phyloP scores from a whole-genome alignment of 164 flowering plant species.

The Houttuynia cordata region DNA sequence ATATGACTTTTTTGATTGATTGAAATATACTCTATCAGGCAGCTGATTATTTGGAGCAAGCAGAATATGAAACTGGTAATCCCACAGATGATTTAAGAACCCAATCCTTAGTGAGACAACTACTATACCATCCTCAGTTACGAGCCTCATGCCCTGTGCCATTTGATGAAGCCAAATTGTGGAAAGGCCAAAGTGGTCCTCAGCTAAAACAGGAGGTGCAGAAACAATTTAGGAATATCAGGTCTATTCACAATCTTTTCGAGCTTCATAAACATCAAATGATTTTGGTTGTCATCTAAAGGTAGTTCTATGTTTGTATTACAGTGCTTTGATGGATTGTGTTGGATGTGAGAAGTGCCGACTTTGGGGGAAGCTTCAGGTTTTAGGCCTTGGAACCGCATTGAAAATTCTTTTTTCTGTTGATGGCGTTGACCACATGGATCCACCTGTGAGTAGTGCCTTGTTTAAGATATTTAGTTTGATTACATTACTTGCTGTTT shows the following conservation, averaged over 20 bases:
- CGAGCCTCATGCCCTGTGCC: slow-evolving; percentile 91
- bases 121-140: slow-evolving; percentile 57
- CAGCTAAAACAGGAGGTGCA: slow-evolving; percentile 80
- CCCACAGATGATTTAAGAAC: slow-evolving; percentile 74
- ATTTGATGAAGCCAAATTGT: slow-evolving; percentile 94
- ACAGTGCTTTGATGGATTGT: slow-evolving; percentile 95
- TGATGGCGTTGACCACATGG: slow-evolving; percentile 34
- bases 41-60: slow-evolving; percentile 80
- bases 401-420: slow-evolving; percentile 89
- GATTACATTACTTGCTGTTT: neutral
- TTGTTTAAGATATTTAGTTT: neutral
- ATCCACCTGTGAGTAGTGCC: slow-evolving; percentile 40
- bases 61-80: slow-evolving; percentile 88
- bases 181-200: slow-evolving; percentile 94
- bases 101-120: slow-evolving; percentile 63
- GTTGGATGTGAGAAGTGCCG: slow-evolving; percentile 98
- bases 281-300: neutral
- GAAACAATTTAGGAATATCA: slow-evolving; percentile 82
- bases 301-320: neutral
- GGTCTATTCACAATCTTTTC: slow-evolving; percentile 27
- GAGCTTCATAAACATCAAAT: neutral
- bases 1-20: neutral
- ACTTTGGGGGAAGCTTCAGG: slow-evolving; percentile 99
- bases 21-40: slow-evolving; percentile 57
- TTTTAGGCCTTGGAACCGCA: slow-evolving; percentile 97